Evolutionary conservation across 129 eudicot species (phyloP).

Genomic region (Solidago caesia): DNA sequence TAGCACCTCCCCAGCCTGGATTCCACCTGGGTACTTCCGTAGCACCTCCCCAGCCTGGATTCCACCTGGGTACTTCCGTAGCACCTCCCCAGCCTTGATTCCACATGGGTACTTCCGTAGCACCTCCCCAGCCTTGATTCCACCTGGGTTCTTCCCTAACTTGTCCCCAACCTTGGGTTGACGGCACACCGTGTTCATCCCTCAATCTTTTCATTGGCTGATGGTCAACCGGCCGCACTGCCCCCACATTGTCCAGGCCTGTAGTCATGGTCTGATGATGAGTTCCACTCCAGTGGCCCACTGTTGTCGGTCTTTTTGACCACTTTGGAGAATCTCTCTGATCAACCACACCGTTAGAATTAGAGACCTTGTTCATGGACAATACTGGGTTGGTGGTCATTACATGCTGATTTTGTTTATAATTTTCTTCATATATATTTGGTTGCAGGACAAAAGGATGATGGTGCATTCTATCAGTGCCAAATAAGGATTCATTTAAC

Average conservation of each 20-base stretch:
- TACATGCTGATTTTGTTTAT: slow-evolving; percentile 2
- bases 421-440: background rate
- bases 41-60: slow-evolving; percentile 8
- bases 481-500: slow-evolving; percentile 54
- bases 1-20: background rate
- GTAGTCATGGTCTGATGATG: slow-evolving; percentile 15
- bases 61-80: slow-evolving; percentile 28
- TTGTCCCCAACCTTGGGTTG: background rate
- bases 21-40: slow-evolving; percentile 30
- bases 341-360: slow-evolving; percentile 15
- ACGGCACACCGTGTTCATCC: slow-evolving; percentile 26
- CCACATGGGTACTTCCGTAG: slow-evolving; percentile 21
- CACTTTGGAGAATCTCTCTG: slow-evolving; percentile 14
- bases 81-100: background rate
- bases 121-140: slow-evolving; percentile 14
- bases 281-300: slow-evolving; percentile 21
- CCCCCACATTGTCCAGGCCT: background rate
- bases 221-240: background rate
- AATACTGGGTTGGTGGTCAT: slow-evolving; percentile 10
- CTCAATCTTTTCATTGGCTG: slow-evolving; percentile 26
- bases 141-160: slow-evolving; percentile 26
- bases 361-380: slow-evolving; percentile 1
- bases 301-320: slow-evolving; percentile 11
- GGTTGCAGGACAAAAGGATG: background rate
- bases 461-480: slow-evolving; percentile 29